Base-by-base conservation (phyloP, 345 rosid genomes). In the Syzygium aqueum region DNA sequence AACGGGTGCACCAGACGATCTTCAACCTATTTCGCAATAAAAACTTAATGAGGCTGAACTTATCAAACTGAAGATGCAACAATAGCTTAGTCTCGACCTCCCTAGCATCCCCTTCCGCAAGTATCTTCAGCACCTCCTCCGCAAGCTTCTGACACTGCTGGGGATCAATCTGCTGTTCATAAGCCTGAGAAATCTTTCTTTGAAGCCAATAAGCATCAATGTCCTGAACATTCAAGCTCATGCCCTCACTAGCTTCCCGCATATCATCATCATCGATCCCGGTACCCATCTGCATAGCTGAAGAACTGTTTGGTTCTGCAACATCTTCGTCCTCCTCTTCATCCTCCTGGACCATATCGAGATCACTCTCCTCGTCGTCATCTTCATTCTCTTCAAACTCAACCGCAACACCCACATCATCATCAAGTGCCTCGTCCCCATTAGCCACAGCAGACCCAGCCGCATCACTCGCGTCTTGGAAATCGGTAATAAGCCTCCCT, bases 171-270 rank as follows among this genome's bases (percentile, higher is more conserved):
- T 96, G 92, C 89, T 95, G 97, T n/a, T 94, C 97, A 89, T 89
- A 95, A 86, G 98, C 96, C 91, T 93, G 98, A 57, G 99, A 95
- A 83, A 96, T 94, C 94, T 95, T 95, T 90, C 99, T 93, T 91
- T 97, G 98, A 77, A 97, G 98, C 98, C 99, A 97, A 91, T 97
- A 95, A 51, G 99, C 98, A 93, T 96, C 99, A 88, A 97, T 95
- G 51, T 96, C 99, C 93, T 95, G 99, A 73, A 95, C 99, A 91
- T 95, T 95, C 77, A 96, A 92, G 89, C 88, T 89, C 86, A 90
- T 88, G 22, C 98, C 98, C 91, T 95, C 98, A 78, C 94, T 90
- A 7, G 93, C 96, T 86, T 94, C 96, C 85, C 87, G 91, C 87
- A 88, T 87, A 40, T 94, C 97, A 86, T 94, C 97, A 84, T 95